Base-by-base conservation (phyloP, 2,329 filamentous ascomycete species). In the Stagonosporopsis chrysanthemi region DNA sequence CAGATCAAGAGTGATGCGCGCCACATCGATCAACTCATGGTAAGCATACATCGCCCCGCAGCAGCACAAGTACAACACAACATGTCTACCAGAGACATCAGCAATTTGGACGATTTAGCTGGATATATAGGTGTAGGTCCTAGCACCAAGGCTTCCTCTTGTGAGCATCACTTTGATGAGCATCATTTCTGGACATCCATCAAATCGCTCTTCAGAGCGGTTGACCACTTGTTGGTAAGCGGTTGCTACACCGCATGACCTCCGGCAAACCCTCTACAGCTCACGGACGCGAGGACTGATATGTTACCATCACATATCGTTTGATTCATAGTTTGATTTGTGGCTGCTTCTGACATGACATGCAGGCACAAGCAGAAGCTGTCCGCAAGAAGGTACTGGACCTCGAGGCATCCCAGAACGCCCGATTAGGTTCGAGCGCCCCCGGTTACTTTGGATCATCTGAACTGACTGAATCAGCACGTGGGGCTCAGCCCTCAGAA, bases 1-100 rank as follows among this genome's bases (percentile, higher is more conserved):
- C 75, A 79, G 56, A 80, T 83, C 56, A 75, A 75, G 48, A 72
- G 74, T 39, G 78, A 80, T 61, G 79, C 77, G 6, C 78, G 76
- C 46, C 74, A 78, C 42, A 77, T 81, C 26, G 81, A 82, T 56
- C 68, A 66, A 36, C 77, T 81, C 64, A 77, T 81, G 67, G 80
- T 82, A 77, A 73, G 79, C 45, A 42, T 19, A 38, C 28, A 31
- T 11, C 36, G 36, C 12, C 24, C 4, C 15, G 15, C 33, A 36
- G 33, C 17, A 39, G 31, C 15, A 41, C 40, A 61, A 62, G 44
- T 44, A 5, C 29, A 41, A 35, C 15, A 63, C 57, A 15, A 22
- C 15, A 36, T 54, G 43, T 29, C 43, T 28, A 11, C 28, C 15
- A 28, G 9, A 15, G 36, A 35, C 14, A 33, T 46, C n/a, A 28